Evolutionary conservation across 768 basidiomycete species (phyloP), one percentile per base, ranked within the genome.

Genomic region (Fomitopsis pulvina): DNA sequence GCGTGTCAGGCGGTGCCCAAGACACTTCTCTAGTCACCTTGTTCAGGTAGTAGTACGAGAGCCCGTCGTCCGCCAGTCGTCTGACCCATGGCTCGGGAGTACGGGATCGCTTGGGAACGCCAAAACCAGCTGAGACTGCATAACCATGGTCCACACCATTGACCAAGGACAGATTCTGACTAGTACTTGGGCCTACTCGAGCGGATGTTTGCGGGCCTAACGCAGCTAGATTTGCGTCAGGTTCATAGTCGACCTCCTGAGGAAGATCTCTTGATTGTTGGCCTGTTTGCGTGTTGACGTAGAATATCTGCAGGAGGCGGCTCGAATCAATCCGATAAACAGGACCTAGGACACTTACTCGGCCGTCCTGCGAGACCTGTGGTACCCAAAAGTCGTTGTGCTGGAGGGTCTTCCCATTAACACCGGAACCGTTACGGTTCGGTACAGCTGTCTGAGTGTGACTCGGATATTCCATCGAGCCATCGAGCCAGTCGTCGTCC

Each of bases 371-470:
- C 2, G 87, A 87, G 32, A 95, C 80, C 58, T 83, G 79, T 10
- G 94, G 94, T 64, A 93, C 81, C 94, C 94, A 97, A 67, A 85
- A 94, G 58, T 94, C 88, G 58, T 77, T 85, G 7, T 78, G 76
- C 58, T 77, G 68, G 10, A 71, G 66, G 41, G 52, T 44, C 9
- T 47, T 43, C 3, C 51, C 63, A 45, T 66, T 66, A 42, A 52
- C 57, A 20, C 57, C 37, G n/a, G 48, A 21, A 20, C 52, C 55
- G 20, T 52, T 53, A 4, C 29, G 26, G 29, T 60, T 45, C 21
- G 32, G 11, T 6, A 50, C 27, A 14, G 47, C 27, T 25, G 38
- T 42, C 1, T 61, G 65, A 14, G 64, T 61, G 7, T 41, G 37
- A n/a, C 22, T 37, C 25, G 58, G 46, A 49, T 66, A 45, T 34